Conservation (phyloP, 2,329 filamentous ascomycete genomes). For the Fusarium oligoseptatum region DNA sequence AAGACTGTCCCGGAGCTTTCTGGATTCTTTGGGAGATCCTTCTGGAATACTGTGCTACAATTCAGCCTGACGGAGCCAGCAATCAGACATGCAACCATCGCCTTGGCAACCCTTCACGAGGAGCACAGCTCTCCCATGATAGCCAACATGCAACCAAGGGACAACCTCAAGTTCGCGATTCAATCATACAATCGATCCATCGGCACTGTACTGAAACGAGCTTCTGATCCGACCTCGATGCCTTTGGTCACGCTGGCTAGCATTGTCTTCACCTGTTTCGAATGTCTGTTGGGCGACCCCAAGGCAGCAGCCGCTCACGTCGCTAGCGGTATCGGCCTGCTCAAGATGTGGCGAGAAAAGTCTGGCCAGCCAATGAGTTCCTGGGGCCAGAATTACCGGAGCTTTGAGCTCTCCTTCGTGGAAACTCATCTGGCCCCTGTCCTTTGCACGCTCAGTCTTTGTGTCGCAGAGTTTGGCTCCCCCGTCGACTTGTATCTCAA, state of each 20-base stretch:
- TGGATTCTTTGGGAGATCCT: neutral
- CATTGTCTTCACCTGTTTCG: neutral
- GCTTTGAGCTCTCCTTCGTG: neutral
- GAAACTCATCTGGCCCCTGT: neutral
- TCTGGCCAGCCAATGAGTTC: neutral
- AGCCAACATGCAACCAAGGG: neutral
- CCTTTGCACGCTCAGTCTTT: neutral
- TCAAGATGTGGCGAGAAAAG: constrained; percentile 1
- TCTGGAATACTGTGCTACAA: neutral
- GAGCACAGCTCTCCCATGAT: neutral
- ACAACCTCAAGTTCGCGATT: neutral
- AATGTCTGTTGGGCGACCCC: constrained; percentile 1
- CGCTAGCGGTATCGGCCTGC: neutral
- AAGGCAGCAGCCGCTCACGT: neutral
- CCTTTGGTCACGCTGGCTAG: neutral
- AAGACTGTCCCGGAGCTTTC: neutral
- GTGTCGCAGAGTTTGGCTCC: constrained; percentile 1
- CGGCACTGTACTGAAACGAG: neutral
- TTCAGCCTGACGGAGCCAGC: neutral
- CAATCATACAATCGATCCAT: neutral
- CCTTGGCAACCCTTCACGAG: constrained; percentile 2
- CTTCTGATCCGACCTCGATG: neutral
- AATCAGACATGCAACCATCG: neutral
- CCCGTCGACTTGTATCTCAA: constrained; percentile 2
- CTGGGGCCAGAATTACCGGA: constrained; percentile 1